A percentile compares a stretch with the other conserved stretches of the same genome.
These are phyloP conservation scores for Paraphaeosphaeria minitans DNA, from an alignment of 2,329 filamentous ascomycete species.

Conservation along the genomic window DNA sequence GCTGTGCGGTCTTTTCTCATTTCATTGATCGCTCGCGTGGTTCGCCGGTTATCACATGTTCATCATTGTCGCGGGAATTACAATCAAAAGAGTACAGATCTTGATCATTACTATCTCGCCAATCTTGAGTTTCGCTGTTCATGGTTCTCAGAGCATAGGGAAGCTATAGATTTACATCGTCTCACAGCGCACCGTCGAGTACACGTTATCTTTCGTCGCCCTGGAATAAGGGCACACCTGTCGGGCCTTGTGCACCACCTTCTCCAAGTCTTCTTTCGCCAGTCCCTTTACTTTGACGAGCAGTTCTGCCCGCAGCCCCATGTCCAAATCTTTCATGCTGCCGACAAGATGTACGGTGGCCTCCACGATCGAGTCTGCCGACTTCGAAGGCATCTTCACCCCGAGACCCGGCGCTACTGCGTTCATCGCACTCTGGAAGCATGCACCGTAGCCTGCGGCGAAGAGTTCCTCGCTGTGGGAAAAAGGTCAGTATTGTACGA, in stretches of 20 bases:
- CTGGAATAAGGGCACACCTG: slow-evolving; percentile 44
- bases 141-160: too few relatives aligned
- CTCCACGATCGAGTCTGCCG: slow-evolving; percentile 49
- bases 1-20: too few relatives aligned
- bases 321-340: slow-evolving; percentile 52
- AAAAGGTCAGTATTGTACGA: background rate
- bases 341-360: slow-evolving; percentile 54
- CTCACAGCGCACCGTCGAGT: slow-evolving; percentile 27
- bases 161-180: slow-evolving; percentile 21
- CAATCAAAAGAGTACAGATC: too few relatives aligned
- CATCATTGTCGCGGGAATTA: too few relatives aligned
- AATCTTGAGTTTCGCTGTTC: too few relatives aligned
- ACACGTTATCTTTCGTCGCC: slow-evolving; percentile 44
- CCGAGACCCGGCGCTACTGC: slow-evolving; percentile 48
- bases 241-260: slow-evolving; percentile 43
- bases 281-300: slow-evolving; percentile 42
- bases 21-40: too few relatives aligned
- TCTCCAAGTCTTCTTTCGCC: slow-evolving; percentile 43
- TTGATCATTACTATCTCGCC: too few relatives aligned
- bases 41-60: too few relatives aligned
- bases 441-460: slow-evolving; percentile 55
- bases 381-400: slow-evolving; percentile 48
- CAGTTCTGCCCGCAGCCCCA: slow-evolving; percentile 53
- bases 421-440: slow-evolving; percentile 56
- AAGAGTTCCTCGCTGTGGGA: slow-evolving; percentile 51